Percentiles rank a stretch among this genome's conserved stretches.
Conservation (phyloP, 352 stramenopile genomes). For the Globisporangium cederbergense region DNA sequence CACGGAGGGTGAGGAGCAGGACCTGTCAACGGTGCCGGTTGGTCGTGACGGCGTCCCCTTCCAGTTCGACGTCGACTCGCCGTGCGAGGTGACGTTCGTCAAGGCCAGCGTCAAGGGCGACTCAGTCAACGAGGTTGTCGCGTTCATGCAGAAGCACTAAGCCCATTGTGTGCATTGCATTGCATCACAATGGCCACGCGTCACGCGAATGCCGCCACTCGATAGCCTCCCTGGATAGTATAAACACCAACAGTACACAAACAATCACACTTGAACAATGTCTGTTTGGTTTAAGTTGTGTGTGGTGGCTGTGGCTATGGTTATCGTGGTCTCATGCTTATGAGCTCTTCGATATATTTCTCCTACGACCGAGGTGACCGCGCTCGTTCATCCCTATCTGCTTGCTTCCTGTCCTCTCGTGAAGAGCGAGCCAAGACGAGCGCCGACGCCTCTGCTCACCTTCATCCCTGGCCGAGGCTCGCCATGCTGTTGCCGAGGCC, state of each 20-base stretch:
- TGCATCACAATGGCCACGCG: not conserved
- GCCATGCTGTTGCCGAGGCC: slow-evolving; percentile 69
- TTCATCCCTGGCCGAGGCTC: slow-evolving; percentile 35
- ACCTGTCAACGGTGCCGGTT: slow-evolving; percentile 63
- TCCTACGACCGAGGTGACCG: not conserved
- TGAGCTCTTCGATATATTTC: not conserved
- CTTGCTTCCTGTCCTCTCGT: not conserved
- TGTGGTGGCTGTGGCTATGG: not conserved
- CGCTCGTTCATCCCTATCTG: not conserved
- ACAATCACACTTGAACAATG: slow-evolving; percentile 1
- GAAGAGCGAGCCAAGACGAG: not conserved
- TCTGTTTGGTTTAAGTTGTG: not conserved
- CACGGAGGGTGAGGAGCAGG: slow-evolving; percentile 77
- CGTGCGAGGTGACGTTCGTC: slow-evolving; percentile 73
- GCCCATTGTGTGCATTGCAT: not conserved
- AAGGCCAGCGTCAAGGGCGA: slow-evolving; percentile 69
- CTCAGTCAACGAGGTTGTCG: slow-evolving; percentile 54
- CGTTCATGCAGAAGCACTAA: slow-evolving; percentile 79
- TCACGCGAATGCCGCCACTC: not conserved
- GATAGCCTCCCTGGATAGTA: slow-evolving; percentile 6
- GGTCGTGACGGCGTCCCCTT: slow-evolving; percentile 72
- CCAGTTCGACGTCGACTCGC: slow-evolving; percentile 75
- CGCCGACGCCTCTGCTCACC: slow-evolving; percentile 14
- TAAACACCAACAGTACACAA: slow-evolving; percentile 2
- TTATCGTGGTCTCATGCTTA: not conserved